Evolutionary conservation across 495 filamentous ascomycete genomes (phyloP), one percentile per base, ranked within the genome.

Genomic region (Hypoxylon cercidicola): DNA sequence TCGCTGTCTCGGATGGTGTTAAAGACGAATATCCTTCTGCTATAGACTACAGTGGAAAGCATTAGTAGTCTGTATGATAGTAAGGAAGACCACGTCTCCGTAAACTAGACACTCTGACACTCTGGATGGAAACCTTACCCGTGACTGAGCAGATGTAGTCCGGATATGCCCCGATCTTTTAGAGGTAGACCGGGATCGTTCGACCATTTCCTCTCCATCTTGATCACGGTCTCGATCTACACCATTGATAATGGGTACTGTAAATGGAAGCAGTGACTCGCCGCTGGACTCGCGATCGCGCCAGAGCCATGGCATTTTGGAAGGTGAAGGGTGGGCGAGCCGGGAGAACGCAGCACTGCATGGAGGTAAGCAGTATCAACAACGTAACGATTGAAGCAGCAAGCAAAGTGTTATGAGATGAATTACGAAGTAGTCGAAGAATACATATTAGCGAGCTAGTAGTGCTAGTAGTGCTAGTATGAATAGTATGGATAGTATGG

Each of bases 1-100:
- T 80, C 48, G 93, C 93, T 20, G 91, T 90, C 74, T 97, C 90
- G 69, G 87, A 80, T 23, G 89, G 82, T 20, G 87, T 86, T 62
- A 97, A 82, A 68, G 69, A 80, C 20, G 83, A 80, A 64, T 74
- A 86, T 52, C 82, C 78, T 48, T 85, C 83, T 55, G 86, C 80
- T 16, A 81, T 67, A 37, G 68, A 75, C 80, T 82, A 60, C 40
- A 45, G 37, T 44, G 16, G 7, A 18, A 55, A 10, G 30, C 20
- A 65, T 66, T 54, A 64, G 60, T 10, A 46, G 15, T 39, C 37
- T 54, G 47, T 7, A 40, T 19, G 23, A 45, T 19, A 32, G n/a
- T 16, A 9, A 21, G 40, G 40, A 45, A 41, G 23, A 32, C 9
- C 8, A 9, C 30, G 30, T 6, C 44, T 47, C 44, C 23, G 30